Evolutionary conservation across 306 rosid genomes (phyloP), one percentile per base, ranked within the genome.

Genomic region (Castanopsis chinensis): DNA sequence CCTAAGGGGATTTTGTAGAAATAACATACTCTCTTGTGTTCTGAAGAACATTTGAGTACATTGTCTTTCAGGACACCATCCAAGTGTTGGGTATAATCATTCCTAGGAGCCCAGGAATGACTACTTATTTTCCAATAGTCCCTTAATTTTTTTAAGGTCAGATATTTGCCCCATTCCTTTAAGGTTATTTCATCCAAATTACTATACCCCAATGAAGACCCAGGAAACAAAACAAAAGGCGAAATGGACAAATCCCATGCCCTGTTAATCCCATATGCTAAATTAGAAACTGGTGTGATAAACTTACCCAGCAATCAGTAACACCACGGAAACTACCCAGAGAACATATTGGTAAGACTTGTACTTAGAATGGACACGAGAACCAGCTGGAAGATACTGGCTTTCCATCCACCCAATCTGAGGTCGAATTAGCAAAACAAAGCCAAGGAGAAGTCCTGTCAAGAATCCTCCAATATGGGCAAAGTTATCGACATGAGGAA

Each of bases 381-480:
- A 88, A 49, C 81, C 81, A 0, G 88, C 77, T 15, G 97, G 90
- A 81, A 89, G 71, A 37, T 74, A 86, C 12, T 17, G 84, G 33
- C 81, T 91, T 67, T 88, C 90, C 80, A 81, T 73, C 97, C 99
- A 92, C 18, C 90, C 91, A 6, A 85, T 88, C 67, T 83, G 96
- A 59, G 97, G 97, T 52, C 95, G 97, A 13, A 87, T 87, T 69
- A 94, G 91, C 80, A 92, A 82, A 72, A 91, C 72, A 76, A 94
- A 94, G 35, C 99, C 97, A 20, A 91, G 88, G 58, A 92, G 91
- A 69, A 94, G 80, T 23, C 99, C 99, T 0, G 89, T 78, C 5
- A 91, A 60, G 80, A 92, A 92, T 51, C 99, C 97, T 4, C 99
- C 97, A 2, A 92, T 90, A 65, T 94, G 97, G 14, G 97, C 99